phyloP scores from a whole-genome alignment of 352 stramenopile species.

The Phytophthora boehmeriae region DNA sequence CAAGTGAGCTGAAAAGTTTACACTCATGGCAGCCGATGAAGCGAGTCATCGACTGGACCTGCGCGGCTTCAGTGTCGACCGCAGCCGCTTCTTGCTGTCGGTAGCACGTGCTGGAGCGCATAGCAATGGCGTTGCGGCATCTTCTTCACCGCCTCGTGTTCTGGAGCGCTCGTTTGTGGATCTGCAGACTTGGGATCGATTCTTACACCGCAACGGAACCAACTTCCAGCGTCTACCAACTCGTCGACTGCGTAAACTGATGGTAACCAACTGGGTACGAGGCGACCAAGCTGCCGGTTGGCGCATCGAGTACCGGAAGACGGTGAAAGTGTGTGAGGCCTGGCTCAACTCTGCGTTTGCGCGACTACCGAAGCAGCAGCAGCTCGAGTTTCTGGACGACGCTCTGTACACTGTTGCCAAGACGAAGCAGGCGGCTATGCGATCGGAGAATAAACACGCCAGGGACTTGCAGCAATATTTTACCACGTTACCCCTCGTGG shows the following conservation, averaged over 20 bases:
- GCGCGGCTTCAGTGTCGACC: slow-evolving; percentile 40
- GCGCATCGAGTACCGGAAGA: slow-evolving; percentile 71
- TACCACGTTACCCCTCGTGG: slow-evolving; percentile 50
- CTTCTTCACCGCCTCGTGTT: neutral
- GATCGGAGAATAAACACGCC: slow-evolving; percentile 41
- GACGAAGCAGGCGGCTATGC: slow-evolving; percentile 24
- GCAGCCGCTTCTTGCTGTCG: slow-evolving; percentile 39
- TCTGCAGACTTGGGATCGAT: slow-evolving; percentile 49
- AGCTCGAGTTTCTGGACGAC: slow-evolving; percentile 55
- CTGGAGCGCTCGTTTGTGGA: slow-evolving; percentile 49
- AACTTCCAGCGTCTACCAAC: slow-evolving; percentile 51
- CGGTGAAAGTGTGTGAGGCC: slow-evolving; percentile 48
- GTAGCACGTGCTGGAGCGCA: neutral
- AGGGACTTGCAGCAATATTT: slow-evolving; percentile 80
- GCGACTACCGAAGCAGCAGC: slow-evolving; percentile 26
- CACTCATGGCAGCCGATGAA: neutral
- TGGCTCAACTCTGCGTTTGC: slow-evolving; percentile 61
- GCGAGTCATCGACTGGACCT: slow-evolving; percentile 28
- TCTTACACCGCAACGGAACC: slow-evolving; percentile 17
- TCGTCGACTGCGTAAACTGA: slow-evolving; percentile 63
- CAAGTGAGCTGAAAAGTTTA: slow-evolving; percentile 2
- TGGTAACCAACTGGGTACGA: slow-evolving; percentile 52
- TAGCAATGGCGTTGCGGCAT: slow-evolving; percentile 8
- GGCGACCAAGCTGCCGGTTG: slow-evolving; percentile 49
- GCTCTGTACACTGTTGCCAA: slow-evolving; percentile 46